Conservation (phyloP, 768 basidiomycete genomes). For the Macrolepiota dolichaula region DNA sequence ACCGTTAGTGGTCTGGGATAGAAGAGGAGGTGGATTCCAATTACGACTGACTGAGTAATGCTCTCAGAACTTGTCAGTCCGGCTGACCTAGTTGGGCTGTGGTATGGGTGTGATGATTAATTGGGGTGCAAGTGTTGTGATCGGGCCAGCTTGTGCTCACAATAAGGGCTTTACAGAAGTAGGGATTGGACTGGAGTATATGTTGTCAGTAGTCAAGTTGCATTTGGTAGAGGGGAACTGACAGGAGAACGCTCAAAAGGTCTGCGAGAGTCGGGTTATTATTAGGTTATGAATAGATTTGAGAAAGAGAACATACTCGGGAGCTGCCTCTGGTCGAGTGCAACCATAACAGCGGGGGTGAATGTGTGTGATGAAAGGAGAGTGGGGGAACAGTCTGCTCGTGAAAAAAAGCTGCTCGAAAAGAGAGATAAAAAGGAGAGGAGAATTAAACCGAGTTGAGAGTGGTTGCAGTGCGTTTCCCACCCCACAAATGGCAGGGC, state of each 20-base stretch:
- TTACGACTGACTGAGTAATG: not conserved
- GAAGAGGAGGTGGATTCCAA: not conserved
- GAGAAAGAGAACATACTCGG: conserved; percentile 8
- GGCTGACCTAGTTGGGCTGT: conserved; percentile 5
- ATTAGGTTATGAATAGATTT: not conserved
- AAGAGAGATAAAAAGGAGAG: conserved; percentile 12
- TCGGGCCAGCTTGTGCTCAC: not conserved
- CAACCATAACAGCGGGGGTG: conserved; percentile 5
- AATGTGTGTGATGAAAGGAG: conserved; percentile 10
- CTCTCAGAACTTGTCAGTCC: conserved; percentile 4
- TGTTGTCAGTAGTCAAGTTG: not conserved
- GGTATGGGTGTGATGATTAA: not conserved
- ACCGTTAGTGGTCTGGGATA: not conserved
- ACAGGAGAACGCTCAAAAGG: not conserved
- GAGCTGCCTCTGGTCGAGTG: conserved; percentile 16
- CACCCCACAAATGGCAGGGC: conserved; percentile 15
- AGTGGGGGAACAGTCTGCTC: not conserved
- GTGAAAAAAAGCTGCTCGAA: not conserved
- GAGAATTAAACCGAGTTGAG: conserved; percentile 12
- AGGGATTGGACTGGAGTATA: not conserved
- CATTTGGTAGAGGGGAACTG: not conserved
- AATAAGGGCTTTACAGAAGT: not conserved
- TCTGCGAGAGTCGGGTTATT: not conserved
- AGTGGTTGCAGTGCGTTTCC: conserved; percentile 11
- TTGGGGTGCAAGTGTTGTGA: not conserved